Percentiles rank a stretch among this genome's conserved stretches.
Evolutionary conservation across 2,329 filamentous ascomycete species (phyloP).

Genomic region (Trichoderma atroviride): DNA sequence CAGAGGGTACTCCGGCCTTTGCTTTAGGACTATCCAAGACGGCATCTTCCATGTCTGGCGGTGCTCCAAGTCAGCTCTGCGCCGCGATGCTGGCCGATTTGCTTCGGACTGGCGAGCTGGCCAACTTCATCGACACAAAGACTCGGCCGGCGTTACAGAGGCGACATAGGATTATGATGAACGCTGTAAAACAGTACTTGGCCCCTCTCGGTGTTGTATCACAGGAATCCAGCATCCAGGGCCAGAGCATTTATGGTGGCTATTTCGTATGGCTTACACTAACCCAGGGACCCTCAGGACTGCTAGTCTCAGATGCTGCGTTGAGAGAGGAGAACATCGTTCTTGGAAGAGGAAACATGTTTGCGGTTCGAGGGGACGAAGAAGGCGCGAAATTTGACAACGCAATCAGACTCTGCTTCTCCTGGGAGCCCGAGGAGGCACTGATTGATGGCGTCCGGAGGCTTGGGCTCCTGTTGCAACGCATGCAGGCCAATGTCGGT

Average conservation of each 20-base stretch:
- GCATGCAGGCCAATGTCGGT: slow-evolving; percentile 37
- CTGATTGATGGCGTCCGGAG: slow-evolving; percentile 69
- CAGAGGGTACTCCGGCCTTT: slow-evolving; percentile 66
- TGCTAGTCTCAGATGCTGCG: slow-evolving; percentile 59
- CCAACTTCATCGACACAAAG: slow-evolving; percentile 46
- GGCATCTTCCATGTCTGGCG: slow-evolving; percentile 58
- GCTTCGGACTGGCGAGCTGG: slow-evolving; percentile 48
- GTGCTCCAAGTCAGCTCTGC: slow-evolving; percentile 58
- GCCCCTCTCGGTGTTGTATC: slow-evolving; percentile 61
- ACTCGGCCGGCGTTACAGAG: slow-evolving; percentile 51
- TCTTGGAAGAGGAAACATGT: slow-evolving; percentile 69
- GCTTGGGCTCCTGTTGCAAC: slow-evolving; percentile 53
- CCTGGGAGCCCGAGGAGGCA: slow-evolving; percentile 69
- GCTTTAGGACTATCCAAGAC: slow-evolving; percentile 55
- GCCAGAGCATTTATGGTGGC: slow-evolving; percentile 65
- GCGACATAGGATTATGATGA: slow-evolving; percentile 55
- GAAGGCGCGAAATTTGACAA: slow-evolving; percentile 57
- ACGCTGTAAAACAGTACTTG: slow-evolving; percentile 62
- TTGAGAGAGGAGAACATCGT: slow-evolving; percentile 65
- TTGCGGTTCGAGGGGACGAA: slow-evolving; percentile 65
- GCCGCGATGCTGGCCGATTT: slow-evolving; percentile 56
- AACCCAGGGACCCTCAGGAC: slow-evolving; percentile 53
- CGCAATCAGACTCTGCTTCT: slow-evolving; percentile 68
- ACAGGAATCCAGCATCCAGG: slow-evolving; percentile 42
- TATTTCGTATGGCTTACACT: slow-evolving; percentile 85